Conservation (phyloP, 352 stramenopile species). For the Globisporangium ultimum region DNA sequence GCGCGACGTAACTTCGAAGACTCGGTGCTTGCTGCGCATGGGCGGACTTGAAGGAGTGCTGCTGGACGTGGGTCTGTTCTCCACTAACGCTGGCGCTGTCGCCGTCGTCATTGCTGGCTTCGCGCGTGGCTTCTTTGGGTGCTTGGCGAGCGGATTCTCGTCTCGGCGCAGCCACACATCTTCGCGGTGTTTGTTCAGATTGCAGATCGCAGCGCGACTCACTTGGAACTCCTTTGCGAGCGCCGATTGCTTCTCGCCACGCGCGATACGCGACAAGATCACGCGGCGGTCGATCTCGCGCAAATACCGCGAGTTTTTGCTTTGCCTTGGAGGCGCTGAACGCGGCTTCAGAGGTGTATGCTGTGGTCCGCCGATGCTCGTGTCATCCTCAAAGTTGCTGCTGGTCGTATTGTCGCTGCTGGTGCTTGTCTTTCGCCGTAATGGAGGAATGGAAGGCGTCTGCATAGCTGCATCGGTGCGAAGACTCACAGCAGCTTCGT, state of each 20-base stretch:
- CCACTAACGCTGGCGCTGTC: constrained; percentile 1
- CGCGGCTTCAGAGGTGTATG: no score
- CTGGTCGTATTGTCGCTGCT: no score
- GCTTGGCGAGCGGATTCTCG: constrained; percentile 49
- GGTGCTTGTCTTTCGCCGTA: no score
- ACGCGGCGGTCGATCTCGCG: constrained; percentile 53
- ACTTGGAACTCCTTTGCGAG: constrained; percentile 64
- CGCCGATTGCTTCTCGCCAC: constrained; percentile 54
- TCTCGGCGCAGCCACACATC: constrained; percentile 37
- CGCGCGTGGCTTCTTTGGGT: constrained; percentile 39
- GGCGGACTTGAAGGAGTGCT: background rate
- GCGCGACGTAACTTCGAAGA: constrained; percentile 38
- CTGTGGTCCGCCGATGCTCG: no score
- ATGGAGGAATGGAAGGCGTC: no score
- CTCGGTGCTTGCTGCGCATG: constrained; percentile 13
- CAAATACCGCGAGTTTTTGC: constrained; percentile 49
- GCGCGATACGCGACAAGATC: constrained; percentile 48
- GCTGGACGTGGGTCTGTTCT: background rate
- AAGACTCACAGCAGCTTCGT: no score
- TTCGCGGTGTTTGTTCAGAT: constrained; percentile 55
- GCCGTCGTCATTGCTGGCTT: background rate
- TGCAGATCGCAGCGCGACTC: constrained; percentile 55
- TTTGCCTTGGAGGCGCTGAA: no score
- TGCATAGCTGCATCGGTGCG: no score
- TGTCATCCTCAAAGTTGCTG: no score